Percentiles rank a stretch among this genome's conserved stretches.
Conservation (phyloP, 331 rosid species). For the Arachis monticola region DNA sequence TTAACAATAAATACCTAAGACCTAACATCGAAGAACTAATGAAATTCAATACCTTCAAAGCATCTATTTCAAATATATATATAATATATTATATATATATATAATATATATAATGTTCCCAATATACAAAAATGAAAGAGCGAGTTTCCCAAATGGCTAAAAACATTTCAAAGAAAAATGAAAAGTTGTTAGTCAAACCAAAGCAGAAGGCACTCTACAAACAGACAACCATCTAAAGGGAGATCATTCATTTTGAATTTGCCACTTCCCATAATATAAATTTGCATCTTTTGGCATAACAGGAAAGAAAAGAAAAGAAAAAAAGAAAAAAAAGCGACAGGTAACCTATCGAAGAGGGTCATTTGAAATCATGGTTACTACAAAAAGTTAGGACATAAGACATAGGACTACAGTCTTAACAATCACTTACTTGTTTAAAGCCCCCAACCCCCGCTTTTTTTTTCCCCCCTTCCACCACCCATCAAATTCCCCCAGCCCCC, state of each 20-base stretch:
- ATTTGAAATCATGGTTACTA: slow-evolving; percentile 9
- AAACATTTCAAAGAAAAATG: background rate
- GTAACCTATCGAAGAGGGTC: background rate
- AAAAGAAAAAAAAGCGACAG: background rate
- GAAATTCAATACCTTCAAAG: slow-evolving; percentile 22
- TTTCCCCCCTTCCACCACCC: too few relatives aligned
- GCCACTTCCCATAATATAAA: background rate
- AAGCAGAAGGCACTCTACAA: slow-evolving; percentile 28
- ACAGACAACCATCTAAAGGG: slow-evolving; percentile 12
- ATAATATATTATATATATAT: too few relatives aligned
- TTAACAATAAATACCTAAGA: slow-evolving; percentile 11
- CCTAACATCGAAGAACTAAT: background rate
- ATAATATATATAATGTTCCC: too few relatives aligned
- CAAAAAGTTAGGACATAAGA: slow-evolving; percentile 17
- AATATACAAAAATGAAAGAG: slow-evolving; percentile 1
- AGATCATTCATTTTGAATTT: slow-evolving; percentile 21
- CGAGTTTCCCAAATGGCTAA: slow-evolving; percentile 6
- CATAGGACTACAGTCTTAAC: slow-evolving; percentile 29
- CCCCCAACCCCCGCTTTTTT: too few relatives aligned
- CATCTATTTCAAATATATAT: too few relatives aligned
- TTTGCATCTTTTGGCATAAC: slow-evolving; percentile 6
- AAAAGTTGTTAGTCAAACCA: slow-evolving; percentile 13
- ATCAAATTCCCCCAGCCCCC: too few relatives aligned
- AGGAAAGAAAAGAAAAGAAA: background rate
- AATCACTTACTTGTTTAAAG: slow-evolving; percentile 72